Evolutionary conservation across 1,284 basidiomycete species (phyloP), one percentile per base, ranked within the genome.

Genomic region (Neotropicomus parvogracilis): DNA sequence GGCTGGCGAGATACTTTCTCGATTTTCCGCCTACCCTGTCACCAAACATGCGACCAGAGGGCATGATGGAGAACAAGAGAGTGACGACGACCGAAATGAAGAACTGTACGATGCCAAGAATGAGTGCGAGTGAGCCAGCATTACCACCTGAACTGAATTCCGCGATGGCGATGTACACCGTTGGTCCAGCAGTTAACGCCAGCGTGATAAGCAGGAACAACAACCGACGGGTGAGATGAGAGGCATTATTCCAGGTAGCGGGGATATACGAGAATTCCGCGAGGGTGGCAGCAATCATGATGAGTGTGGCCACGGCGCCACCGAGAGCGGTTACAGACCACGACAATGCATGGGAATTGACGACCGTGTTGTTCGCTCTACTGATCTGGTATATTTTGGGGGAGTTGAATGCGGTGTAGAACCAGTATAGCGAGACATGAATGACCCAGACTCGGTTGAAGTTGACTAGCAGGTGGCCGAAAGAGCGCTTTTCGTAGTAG

Each of bases 361-460:
- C 70, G 21, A 75, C 70, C 1, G 63, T 68, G 21, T 69, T 69
- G 6, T 62, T 43, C 17, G 50, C 0, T 44, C 13, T 46, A n/a
- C 6, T 45, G 20, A 63, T 59, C 27, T 66, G 62, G 70, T 97
- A 98, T 57, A 97, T 75, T 40, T 79, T 81, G 3, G 91, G 92
- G 19, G 95, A 88, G 71, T 98, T 97, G 77, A 82, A 97, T 17
- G 93, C 80, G 26, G 92, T 97, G 72, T 94, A 97, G 74, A 86
- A 95, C 82, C 88, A 97, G 75, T 87, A 97, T 62, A 95, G 70
- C 32, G 91, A 82, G 49, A 97, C 78, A 70, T 97, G 95, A 49
- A 94, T 84, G 65, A 97, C 88, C 94, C 94, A 97, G 60, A 97
- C 89, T 47, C 94, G 89, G 74, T 97, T 97, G 74, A 97, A 97